Evolutionary conservation across 129 eudicot genomes (phyloP), one percentile per base, ranked within the genome.

Genomic region (Lactuca saligna): DNA sequence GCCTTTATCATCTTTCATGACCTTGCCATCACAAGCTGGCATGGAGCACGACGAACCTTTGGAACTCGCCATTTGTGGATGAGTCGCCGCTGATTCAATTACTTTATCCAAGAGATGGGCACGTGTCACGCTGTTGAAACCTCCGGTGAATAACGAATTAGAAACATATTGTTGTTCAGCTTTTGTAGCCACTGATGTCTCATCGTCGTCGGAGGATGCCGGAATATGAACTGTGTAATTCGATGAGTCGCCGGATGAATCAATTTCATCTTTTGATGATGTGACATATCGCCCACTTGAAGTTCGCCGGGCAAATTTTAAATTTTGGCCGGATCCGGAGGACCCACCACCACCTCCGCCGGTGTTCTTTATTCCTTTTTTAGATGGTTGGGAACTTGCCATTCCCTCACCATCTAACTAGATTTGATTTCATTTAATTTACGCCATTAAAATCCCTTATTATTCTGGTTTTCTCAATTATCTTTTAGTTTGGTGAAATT

Each of bases 161-260:
- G 96, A 84, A 0, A 92, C 98, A 12, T 92, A 92, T 54, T 92
- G 91, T 67, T 92, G 95, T 72, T 92, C 98, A 1, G 96, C 96
- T 73, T 89, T 89, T 5, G 96, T 76, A 20, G 98, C 96, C 41
- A 86, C 88, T 4, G 90, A 82, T 5, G 85, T 73, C 54, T 84
- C 95, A 75, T 84, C 95, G 34, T 92, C 86, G 31, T 89, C 95
- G 7, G 95, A 86, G 6, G 86, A 89, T 0, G 86, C 77, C 0
- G 96, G 90, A 39, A 93, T 88, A 69, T 84, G 95, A 35, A 93
- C 97, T 0, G 95, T 93, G 76, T 93, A 89, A 56, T 89, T 91
- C 80, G 78, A 75, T 7, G 79, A 61, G 60, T 89, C 96, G 0
- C 89, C 85, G 2, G 91, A 83, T 78, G 61, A 69, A 46, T 84